Evolutionary conservation across 1,284 basidiomycete genomes (phyloP).

Genomic region (Phylloporus sp.): DNA sequence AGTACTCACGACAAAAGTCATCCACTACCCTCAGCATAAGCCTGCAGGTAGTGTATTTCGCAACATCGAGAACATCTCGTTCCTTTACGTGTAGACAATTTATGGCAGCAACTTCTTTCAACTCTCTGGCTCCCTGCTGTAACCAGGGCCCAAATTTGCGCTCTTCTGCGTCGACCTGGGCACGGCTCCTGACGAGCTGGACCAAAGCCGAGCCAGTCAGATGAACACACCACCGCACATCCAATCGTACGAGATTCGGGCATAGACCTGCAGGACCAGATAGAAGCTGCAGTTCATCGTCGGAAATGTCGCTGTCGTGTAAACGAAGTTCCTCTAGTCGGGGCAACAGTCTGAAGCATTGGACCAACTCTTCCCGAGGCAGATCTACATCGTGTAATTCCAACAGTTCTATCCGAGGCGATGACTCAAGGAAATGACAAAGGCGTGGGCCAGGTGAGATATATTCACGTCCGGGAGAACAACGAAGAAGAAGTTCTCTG

Average conservation of each 20-base stretch:
- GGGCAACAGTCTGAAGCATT: constrained; percentile 45
- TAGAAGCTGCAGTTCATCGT: constrained; percentile 49
- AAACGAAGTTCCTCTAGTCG: constrained; percentile 53
- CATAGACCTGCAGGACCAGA: constrained; percentile 48
- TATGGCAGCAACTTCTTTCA: constrained; percentile 56
- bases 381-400: constrained; percentile 63
- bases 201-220: constrained; percentile 56
- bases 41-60: constrained; percentile 52
- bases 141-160: neutral
- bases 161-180: constrained; percentile 11
- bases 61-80: constrained; percentile 55
- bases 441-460: constrained; percentile 43
- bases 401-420: constrained; percentile 49
- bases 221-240: constrained; percentile 66
- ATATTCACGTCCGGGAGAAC: constrained; percentile 18
- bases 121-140: constrained; percentile 17
- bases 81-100: constrained; percentile 64
- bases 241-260: constrained; percentile 51
- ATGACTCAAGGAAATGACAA: constrained; percentile 47
- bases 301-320: constrained; percentile 63
- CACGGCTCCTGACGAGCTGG: constrained; percentile 49
- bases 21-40: constrained; percentile 47
- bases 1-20: constrained; percentile 63
- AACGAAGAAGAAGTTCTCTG: constrained; percentile 49
- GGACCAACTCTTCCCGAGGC: constrained; percentile 45